Base-by-base conservation (phyloP, 371 early-diverging fungal species). In the Apophysomyces variabilis region DNA sequence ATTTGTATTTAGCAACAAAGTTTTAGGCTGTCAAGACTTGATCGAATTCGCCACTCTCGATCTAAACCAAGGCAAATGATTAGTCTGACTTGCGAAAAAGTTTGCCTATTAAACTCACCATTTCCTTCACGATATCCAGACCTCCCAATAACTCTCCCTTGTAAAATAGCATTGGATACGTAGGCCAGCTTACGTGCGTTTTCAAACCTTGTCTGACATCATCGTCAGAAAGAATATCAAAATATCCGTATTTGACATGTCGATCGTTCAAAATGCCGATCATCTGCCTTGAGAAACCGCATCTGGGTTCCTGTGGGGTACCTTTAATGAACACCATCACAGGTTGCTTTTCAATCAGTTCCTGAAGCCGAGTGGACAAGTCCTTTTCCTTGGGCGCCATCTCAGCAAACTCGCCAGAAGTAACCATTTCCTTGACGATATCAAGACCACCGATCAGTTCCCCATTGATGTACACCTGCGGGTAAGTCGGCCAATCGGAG, bases 301-400 rank as follows among this genome's bases (percentile, higher is more conserved):
- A 96, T 36, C 89, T 84, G 26, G 94, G 96, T 60, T 81, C 84
- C 11, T 85, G 85, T 1, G 96, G 95, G 41, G 89, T 89, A 38
- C 99, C 99, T 79, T 98, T 99, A 71, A 99, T 98, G 76, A 99
- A 97, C n/a, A 95, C 81, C 89, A 93, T 89, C 14, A 95, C 87
- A 12, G 86, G 78, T 12, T 87, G 85, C 59, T 87, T 85, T 64
- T 84, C 76, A 44, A 90, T 84, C 21, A 94, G 80, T 57, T 87
- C 88, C 56, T 87, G 86, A 58, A 94, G 83, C 36, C 90, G 86
- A 3, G 86, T 86, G 65, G 87, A 83, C 43, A 95, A 77, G 67
- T 91, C 90, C 71, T 91, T 90, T 68, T 90, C 90, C 58, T 86
- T 80, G 12, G 92, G 91, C 43, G 77, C 68, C 67, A 92, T 69